phyloP scores from a whole-genome alignment of 805 yeast species.

The Ogataea nonfermentans region DNA sequence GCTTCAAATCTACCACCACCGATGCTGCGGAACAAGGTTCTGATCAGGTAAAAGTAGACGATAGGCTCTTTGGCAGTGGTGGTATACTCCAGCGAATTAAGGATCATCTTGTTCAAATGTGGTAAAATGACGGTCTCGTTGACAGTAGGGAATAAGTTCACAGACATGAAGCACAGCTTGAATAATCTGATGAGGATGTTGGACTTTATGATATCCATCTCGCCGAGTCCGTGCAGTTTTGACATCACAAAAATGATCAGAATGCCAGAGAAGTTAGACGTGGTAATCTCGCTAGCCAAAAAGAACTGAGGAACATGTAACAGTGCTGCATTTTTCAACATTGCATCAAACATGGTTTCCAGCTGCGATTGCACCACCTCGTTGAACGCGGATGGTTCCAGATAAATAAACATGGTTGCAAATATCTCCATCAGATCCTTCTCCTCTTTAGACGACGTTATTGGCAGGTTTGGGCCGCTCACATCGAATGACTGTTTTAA shows the following conservation, averaged over 20 bases:
- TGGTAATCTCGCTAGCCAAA: conserved; percentile 89
- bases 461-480: conserved; percentile 79
- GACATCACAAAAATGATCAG: conserved; percentile 72
- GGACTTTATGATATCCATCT: conserved; percentile 71
- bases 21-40: conserved; percentile 88
- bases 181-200: conserved; percentile 81
- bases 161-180: conserved; percentile 94
- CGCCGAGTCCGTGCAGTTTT: conserved; percentile 75
- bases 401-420: conserved; percentile 88
- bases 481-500: conserved; percentile 51
- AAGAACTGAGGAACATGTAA: conserved; percentile 92
- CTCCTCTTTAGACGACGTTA: conserved; percentile 86
- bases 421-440: conserved; percentile 94
- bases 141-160: conserved; percentile 80
- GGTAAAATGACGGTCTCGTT: conserved; percentile 89
- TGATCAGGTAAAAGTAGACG: conserved; percentile 80
- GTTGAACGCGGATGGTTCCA: conserved; percentile 94
- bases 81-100: conserved; percentile 74
- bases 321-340: conserved; percentile 79
- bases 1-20: conserved; percentile 97
- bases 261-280: conserved; percentile 86
- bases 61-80: conserved; percentile 89
- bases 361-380: conserved; percentile 85
- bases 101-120: conserved; percentile 77
- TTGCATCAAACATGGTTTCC: conserved; percentile 70